Base-by-base conservation (phyloP, 2,329 filamentous ascomycete species). In the Microdochium bolleyi region DNA sequence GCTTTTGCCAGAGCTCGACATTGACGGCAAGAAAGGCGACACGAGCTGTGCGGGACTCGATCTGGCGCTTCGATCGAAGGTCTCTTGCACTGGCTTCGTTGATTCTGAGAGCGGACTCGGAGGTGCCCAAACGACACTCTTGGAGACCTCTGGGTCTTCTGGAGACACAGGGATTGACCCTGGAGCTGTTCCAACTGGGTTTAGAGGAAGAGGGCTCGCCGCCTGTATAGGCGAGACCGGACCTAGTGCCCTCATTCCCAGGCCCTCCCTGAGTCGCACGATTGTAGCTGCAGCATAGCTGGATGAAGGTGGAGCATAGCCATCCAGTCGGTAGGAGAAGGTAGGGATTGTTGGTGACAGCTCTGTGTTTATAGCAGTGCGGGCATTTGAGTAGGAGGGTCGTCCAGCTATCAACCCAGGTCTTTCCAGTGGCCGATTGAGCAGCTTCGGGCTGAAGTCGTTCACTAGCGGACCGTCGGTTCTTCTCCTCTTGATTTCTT, bases 401-500 rank as follows among this genome's bases (percentile, higher is more conserved):
- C 58, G 60, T 19, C 66, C 69, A 11, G 65, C 55, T 30, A 65
- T 57, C 2, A 64, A 55, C 24, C 56, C 64, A 11, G 62, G 73
- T 21, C 62, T 65, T 49, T 46, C 54, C 44, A 46, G 60, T 54
- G 56, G 46, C 51, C 60, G 21, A 51, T 55, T 50, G 54, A 61
- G 54, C 52, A 56, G 37, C 49, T 60, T 38, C 54, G 58, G 49
- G 65, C 63, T 59, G 49, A 56, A 52, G 9, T 64, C 61, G 11
- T 62, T 57, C 13, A 63, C 61, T 55, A 61, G 55, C 24, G 61
- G 55, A 14, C 65, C 60, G 0, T 67, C 63, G 9, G 70, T 68
- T 14, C 71, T 67, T 1, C 56, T 63, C 53, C 64, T 66, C 2
- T 67, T 71, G 54, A 79, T 73, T 48, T 70, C 68, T 48, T 68